Evolutionary conservation across 768 basidiomycete species (phyloP).

Genomic region (Chiua virens): DNA sequence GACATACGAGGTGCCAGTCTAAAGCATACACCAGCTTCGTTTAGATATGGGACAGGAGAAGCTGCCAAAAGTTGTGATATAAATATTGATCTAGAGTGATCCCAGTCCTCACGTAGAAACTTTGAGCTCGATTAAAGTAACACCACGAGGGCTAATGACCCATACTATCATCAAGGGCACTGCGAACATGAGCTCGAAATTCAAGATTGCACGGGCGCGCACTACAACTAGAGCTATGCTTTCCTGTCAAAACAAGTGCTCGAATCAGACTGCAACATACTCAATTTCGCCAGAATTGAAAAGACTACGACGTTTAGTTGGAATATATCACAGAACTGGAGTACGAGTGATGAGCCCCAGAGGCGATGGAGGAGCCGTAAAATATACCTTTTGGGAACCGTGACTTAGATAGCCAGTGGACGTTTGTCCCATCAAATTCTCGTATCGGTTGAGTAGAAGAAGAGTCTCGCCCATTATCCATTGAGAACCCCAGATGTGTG

Average conservation of each 20-base stretch:
- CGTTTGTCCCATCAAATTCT: constrained; percentile 5
- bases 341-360: not conserved
- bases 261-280: no score
- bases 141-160: not conserved
- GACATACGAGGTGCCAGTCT: constrained; percentile 4
- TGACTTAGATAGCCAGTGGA: constrained; percentile 1
- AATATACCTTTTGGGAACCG: no score
- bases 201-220: constrained; percentile 23
- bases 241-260: not conserved
- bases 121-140: not conserved
- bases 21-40: constrained; percentile 11
- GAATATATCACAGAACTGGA: constrained; percentile 7
- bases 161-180: constrained; percentile 1
- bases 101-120: not conserved
- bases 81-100: not conserved
- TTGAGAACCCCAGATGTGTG: not conserved
- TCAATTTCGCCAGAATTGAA: constrained; percentile 1
- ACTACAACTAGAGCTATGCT: constrained; percentile 25
- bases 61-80: not conserved
- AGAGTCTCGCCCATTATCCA: constrained; percentile 5
- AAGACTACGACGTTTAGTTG: not conserved
- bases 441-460: constrained; percentile 15
- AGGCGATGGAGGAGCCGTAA: no score
- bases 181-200: constrained; percentile 4
- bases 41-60: not conserved